Percentiles rank a stretch among this genome's conserved stretches.
Evolutionary conservation across 345 rosid genomes (phyloP).

Genomic region (Clarkia xantiana): DNA sequence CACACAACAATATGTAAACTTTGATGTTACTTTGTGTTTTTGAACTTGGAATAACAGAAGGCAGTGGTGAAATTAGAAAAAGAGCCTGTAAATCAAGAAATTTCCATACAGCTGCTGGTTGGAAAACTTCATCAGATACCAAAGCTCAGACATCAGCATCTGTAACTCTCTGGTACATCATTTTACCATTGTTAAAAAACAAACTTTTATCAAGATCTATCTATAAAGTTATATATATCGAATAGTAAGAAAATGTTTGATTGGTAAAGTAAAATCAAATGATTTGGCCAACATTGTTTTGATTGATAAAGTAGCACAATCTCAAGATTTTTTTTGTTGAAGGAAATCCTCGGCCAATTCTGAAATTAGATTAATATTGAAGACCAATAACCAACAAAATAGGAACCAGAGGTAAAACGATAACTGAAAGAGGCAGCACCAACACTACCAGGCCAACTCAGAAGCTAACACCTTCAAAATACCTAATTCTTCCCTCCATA

Average conservation of each 20-base stretch:
- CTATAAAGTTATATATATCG: too few relatives aligned
- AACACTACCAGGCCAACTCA: too few relatives aligned
- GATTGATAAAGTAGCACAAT: background rate
- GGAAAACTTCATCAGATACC: conserved; percentile 90
- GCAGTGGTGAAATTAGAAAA: background rate
- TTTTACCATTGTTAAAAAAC: background rate
- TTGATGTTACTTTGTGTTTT: too few relatives aligned
- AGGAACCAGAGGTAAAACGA: background rate
- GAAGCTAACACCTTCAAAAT: too few relatives aligned
- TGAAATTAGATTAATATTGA: too few relatives aligned
- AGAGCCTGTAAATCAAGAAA: conserved; percentile 67
- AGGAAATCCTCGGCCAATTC: too few relatives aligned
- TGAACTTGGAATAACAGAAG: background rate
- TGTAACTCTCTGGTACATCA: conserved; percentile 47
- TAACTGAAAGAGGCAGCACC: conserved; percentile 2
- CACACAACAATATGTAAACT: too few relatives aligned
- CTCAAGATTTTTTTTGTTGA: background rate
- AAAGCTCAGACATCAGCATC: conserved; percentile 79
- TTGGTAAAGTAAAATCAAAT: too few relatives aligned
- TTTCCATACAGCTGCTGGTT: conserved; percentile 71
- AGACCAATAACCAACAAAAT: background rate
- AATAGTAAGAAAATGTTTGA: too few relatives aligned
- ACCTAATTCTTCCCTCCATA: too few relatives aligned
- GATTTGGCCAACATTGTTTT: too few relatives aligned
- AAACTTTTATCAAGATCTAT: too few relatives aligned